These are phyloP conservation scores for Penicillium lividum DNA, from an alignment of 495 filamentous ascomycete genomes.

Conservation along the genomic window DNA sequence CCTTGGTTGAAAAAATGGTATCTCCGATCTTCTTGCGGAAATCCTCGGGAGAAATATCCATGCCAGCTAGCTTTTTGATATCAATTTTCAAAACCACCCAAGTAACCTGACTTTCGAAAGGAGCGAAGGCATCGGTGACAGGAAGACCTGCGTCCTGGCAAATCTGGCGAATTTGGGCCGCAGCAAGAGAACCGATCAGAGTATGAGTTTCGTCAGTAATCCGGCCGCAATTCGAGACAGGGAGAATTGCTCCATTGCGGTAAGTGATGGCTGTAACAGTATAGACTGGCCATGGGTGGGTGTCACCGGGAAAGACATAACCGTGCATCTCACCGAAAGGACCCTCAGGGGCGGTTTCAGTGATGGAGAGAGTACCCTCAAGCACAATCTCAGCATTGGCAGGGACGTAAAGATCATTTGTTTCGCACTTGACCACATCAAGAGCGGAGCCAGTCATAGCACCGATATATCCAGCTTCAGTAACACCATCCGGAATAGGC, in stretches of 20 bases:
- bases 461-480: constrained; percentile 38
- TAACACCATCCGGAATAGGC: constrained; percentile 38
- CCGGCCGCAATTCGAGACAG: constrained; percentile 30
- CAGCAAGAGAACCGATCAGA: constrained; percentile 25
- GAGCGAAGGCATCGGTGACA: constrained; percentile 24
- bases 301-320: constrained; percentile 32
- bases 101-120: constrained; percentile 29
- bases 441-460: constrained; percentile 33
- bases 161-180: constrained; percentile 33
- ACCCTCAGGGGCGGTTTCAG: constrained; percentile 35
- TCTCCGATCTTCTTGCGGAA: constrained; percentile 24
- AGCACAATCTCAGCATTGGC: constrained; percentile 42
- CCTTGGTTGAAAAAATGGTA: constrained; percentile 28
- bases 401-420: constrained; percentile 38
- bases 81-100: constrained; percentile 34
- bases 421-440: constrained; percentile 43
- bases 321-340: constrained; percentile 42
- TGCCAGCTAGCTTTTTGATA: constrained; percentile 12
- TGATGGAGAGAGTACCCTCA: constrained; percentile 38
- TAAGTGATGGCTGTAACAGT: constrained; percentile 41
- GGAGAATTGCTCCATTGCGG: constrained; percentile 35
- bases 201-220: constrained; percentile 37
- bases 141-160: constrained; percentile 30
- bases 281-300: constrained; percentile 29
- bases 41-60: constrained; percentile 24